Percentiles rank a stretch among this genome's conserved stretches.
These are phyloP conservation scores for Exidia glandulosa DNA, from an alignment of 768 basidiomycete genomes.

Conservation along the genomic window DNA sequence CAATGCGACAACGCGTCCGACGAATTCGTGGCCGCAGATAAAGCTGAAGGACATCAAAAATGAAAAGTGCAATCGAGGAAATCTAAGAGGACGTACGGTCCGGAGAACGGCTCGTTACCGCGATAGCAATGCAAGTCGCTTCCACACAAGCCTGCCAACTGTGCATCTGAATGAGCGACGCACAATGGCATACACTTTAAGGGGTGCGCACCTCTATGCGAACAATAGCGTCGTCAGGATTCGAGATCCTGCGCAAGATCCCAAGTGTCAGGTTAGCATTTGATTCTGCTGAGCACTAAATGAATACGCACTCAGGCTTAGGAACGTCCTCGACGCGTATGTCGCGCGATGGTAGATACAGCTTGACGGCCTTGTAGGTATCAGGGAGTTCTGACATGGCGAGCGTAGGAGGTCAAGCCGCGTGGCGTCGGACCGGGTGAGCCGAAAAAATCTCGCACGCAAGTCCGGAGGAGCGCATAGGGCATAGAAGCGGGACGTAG, in stretches of 20 bases:
- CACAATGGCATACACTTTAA: neutral
- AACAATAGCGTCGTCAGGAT: slow-evolving; percentile 70
- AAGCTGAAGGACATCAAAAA: slow-evolving; percentile 30
- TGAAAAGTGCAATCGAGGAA: neutral
- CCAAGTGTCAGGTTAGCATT: neutral
- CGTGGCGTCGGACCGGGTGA: neutral
- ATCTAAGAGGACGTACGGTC: slow-evolving; percentile 33
- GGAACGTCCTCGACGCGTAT: slow-evolving; percentile 56
- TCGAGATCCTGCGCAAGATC: slow-evolving; percentile 37
- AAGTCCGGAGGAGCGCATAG: too few species aligned
- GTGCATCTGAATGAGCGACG: neutral
- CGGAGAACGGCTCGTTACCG: slow-evolving; percentile 41
- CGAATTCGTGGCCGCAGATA: slow-evolving; percentile 67
- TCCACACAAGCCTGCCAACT: slow-evolving; percentile 27
- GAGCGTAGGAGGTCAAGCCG: neutral
- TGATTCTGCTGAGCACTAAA: too few species aligned
- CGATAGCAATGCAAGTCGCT: slow-evolving; percentile 70
- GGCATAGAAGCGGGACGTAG: too few species aligned
- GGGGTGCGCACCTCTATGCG: slow-evolving; percentile 46
- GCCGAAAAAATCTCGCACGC: too few species aligned
- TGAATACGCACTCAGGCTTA: slow-evolving; percentile 38
- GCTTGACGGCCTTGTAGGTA: slow-evolving; percentile 38
- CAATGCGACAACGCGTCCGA: slow-evolving; percentile 58
- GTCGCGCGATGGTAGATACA: slow-evolving; percentile 59
- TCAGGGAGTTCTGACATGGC: neutral